Conservation (phyloP, 148 eudicot genomes). For the Agrostemma githago region DNA sequence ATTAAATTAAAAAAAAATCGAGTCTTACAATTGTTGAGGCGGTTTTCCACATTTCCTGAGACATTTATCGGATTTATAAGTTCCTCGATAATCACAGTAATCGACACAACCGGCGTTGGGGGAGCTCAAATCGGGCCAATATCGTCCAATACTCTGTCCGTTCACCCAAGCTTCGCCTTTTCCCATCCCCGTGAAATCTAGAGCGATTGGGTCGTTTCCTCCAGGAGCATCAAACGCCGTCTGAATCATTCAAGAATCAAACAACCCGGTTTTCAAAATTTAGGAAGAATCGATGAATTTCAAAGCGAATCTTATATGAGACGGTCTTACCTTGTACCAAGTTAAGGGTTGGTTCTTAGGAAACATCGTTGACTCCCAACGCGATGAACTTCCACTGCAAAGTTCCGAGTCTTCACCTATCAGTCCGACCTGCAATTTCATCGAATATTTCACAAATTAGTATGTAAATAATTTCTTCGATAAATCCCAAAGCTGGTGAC, state of each 20-base stretch:
- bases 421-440: constrained; percentile 33
- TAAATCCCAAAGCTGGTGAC: neutral
- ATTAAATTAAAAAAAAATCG: neutral
- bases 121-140: constrained; percentile 65
- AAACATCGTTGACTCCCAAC: constrained; percentile 33
- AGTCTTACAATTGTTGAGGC: constrained; percentile 70
- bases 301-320: neutral
- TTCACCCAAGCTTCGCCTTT: constrained; percentile 97
- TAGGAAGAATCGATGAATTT: constrained; percentile 1
- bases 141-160: constrained; percentile 93
- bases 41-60: constrained; percentile 77
- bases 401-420: constrained; percentile 37
- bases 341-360: constrained; percentile 38
- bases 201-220: constrained; percentile 61
- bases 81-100: constrained; percentile 64
- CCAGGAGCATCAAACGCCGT: constrained; percentile 68
- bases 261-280: constrained; percentile 7
- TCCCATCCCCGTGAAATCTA: constrained; percentile 85
- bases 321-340: constrained; percentile 42
- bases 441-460: neutral
- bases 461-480: neutral
- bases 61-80: constrained; percentile 53
- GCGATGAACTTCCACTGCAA: constrained; percentile 30
- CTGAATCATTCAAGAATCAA: constrained; percentile 31
- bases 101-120: constrained; percentile 50